Percentiles rank a stretch among this genome's conserved stretches.
Conservation (phyloP, 2,329 filamentous ascomycete genomes). For the Arthrocladium fulminans region DNA sequence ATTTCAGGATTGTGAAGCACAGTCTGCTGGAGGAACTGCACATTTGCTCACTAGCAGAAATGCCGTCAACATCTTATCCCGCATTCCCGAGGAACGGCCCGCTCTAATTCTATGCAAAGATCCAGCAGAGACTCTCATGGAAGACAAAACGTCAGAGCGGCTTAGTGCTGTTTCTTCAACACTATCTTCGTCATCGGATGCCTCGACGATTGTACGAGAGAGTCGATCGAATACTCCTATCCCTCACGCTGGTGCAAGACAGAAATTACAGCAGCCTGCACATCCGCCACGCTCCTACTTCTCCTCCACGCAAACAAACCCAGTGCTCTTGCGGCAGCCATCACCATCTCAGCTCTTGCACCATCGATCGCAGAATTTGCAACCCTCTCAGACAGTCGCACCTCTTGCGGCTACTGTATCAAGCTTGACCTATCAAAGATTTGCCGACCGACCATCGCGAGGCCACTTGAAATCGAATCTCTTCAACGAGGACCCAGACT, state of each 20-base stretch:
- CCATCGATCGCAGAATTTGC: not conserved
- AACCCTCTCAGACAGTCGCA: not conserved
- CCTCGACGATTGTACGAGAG: not conserved
- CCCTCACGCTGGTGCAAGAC: not conserved
- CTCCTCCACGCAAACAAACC: not conserved
- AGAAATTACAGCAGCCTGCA: not conserved
- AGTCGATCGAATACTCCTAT: not conserved
- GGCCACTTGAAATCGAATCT: conserved; percentile 22
- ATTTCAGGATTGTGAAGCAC: not conserved
- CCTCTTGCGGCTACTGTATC: not conserved
- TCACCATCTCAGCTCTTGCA: not conserved
- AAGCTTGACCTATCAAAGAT: not conserved
- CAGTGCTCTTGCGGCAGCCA: not conserved
- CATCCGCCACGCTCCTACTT: not conserved
- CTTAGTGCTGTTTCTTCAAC: not conserved
- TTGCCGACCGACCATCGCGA: conserved; percentile 27
- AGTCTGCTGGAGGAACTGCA: not conserved
- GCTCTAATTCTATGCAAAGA: not conserved
- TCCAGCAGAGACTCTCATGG: not conserved
- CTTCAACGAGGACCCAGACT: not conserved
- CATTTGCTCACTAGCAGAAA: not conserved
- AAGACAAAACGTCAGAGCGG: not conserved
- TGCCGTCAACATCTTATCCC: not conserved
- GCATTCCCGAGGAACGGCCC: not conserved
- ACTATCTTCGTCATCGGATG: not conserved